Evolutionary conservation across 1,284 basidiomycete genomes (phyloP).

Genomic region (Apiotrichum siamense): DNA sequence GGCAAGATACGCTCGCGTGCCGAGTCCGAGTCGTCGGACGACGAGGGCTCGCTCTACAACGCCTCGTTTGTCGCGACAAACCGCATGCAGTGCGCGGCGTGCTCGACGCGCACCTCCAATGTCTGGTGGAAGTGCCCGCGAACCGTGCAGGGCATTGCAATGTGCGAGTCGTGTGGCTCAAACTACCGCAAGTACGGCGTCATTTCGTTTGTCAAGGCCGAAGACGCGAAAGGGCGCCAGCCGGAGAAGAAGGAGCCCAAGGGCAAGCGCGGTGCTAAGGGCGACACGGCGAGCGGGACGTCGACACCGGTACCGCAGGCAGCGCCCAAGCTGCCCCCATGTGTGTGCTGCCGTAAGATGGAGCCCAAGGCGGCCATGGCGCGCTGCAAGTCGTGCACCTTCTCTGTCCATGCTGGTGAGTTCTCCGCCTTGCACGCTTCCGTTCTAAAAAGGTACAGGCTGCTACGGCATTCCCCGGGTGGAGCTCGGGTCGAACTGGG

Average conservation of each 20-base stretch:
- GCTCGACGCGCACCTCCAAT: slow-evolving; percentile 65
- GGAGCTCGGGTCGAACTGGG: slow-evolving; percentile 62
- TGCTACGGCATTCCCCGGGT: slow-evolving; percentile 65
- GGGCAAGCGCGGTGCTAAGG: slow-evolving; percentile 59
- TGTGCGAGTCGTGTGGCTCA: slow-evolving; percentile 71
- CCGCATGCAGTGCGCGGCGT: slow-evolving; percentile 59
- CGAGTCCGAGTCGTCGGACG: slow-evolving; percentile 51
- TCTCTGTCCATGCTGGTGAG: slow-evolving; percentile 61
- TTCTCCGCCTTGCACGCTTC: slow-evolving; percentile 45
- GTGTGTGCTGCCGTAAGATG: slow-evolving; percentile 65
- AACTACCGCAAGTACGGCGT: slow-evolving; percentile 84
- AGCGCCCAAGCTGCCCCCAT: slow-evolving; percentile 59
- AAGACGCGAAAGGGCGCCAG: slow-evolving; percentile 33
- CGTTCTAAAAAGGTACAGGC: slow-evolving; percentile 37
- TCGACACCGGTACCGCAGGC: slow-evolving; percentile 39
- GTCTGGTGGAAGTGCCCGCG: slow-evolving; percentile 83
- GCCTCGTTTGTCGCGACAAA: slow-evolving; percentile 15
- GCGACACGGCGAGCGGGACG: slow-evolving; percentile 48
- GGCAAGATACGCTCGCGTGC: slow-evolving; percentile 32
- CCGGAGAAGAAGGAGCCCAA: slow-evolving; percentile 47
- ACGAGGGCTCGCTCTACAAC: slow-evolving; percentile 47
- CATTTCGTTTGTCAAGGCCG: slow-evolving; percentile 38
- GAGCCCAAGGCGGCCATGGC: slow-evolving; percentile 69
- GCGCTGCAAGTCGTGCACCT: slow-evolving; percentile 69
- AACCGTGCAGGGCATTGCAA: slow-evolving; percentile 59